Base-by-base conservation (phyloP, 306 rosid species). In the Senna siamea region DNA sequence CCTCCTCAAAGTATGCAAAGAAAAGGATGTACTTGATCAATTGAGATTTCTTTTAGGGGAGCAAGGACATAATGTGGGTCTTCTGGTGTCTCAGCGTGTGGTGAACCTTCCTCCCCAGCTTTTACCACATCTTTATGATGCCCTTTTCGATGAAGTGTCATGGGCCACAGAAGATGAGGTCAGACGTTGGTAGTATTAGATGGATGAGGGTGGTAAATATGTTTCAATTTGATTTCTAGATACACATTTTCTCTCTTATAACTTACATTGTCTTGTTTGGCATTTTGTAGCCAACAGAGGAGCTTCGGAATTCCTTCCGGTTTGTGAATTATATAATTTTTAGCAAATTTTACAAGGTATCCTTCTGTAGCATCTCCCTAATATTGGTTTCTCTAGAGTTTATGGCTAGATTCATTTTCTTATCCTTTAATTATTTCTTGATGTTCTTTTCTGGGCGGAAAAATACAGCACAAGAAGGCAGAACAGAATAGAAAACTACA, bases 161-260 rank as follows among this genome's bases (percentile, higher is more conserved):
- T 90, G 96, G 99, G 96, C 96, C 51, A 87, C 91, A 22, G 96
- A 92, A 81, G 99, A 94, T 72, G 99, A 94, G 93, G 97, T 94
- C 79, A 85, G 96, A 80, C 74, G 60, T 61, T 12, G 30, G 62
- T 73, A 62, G 63, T 76, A 47, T 57, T 11, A 32, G 52, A 75
- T 71, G 43, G 79, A 23, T 55, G 77, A 73, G 68, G 79, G 65
- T 64, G 72, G 65, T 57, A 52, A 47, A 30, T 70, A 72, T 50
- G 41, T 68, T 18, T 43, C 70, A 69, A 8, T 69, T 32, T 48
- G 15, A 57, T 34, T 67, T 47, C 15, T 47, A 28, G 23, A 23
- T 54, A 41, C 61, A 72, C 26, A 23, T 77, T 69, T 73, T 50
- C 50, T 48, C 14, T 4, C 38, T 13, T 69, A 15, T n/a, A 69